Conservation (phyloP, 1,284 basidiomycete species). For the Tranzscheliella williamsii region DNA sequence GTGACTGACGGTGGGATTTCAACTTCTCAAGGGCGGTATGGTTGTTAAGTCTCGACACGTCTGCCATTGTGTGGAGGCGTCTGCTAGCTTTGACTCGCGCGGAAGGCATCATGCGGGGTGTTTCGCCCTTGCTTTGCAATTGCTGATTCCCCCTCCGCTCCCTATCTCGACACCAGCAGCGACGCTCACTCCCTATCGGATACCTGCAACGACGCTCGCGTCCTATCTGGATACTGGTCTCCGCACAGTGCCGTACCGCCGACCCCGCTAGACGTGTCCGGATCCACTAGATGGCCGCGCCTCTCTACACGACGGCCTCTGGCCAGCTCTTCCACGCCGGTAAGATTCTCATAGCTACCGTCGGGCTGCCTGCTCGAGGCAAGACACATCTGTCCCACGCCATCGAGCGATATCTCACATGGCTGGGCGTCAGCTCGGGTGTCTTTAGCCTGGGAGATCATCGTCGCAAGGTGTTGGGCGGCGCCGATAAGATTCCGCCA, state of each 20-base stretch:
- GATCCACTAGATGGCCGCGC: slow-evolving; percentile 63
- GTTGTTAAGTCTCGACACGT: not conserved
- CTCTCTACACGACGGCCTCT: slow-evolving; percentile 61
- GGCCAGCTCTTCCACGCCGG: slow-evolving; percentile 87
- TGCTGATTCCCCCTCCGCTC: not conserved
- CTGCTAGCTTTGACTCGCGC: too few species aligned
- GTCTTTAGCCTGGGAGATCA: slow-evolving; percentile 95
- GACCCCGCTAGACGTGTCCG: too few species aligned
- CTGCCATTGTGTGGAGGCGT: too few species aligned
- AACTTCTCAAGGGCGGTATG: not conserved
- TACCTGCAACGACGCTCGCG: too few species aligned
- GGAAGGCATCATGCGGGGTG: too few species aligned
- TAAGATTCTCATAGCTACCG: slow-evolving; percentile 87
- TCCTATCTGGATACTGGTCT: too few species aligned
- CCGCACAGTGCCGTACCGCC: too few species aligned
- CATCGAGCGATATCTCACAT: slow-evolving; percentile 91
- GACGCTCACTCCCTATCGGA: too few species aligned
- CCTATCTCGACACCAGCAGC: too few species aligned
- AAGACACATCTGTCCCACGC: slow-evolving; percentile 96
- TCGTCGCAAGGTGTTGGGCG: slow-evolving; percentile 83
- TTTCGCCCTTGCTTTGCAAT: too few species aligned
- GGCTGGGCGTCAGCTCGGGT: slow-evolving; percentile 94
- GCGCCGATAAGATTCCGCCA: slow-evolving; percentile 79
- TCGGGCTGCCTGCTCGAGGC: slow-evolving; percentile 81
- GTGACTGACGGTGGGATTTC: too few species aligned